A percentile compares a stretch with the other conserved stretches of the same genome.
These are phyloP conservation scores for Aspergillus novofumigatus DNA, from an alignment of 2,329 filamentous ascomycete species.

Conservation along the genomic window DNA sequence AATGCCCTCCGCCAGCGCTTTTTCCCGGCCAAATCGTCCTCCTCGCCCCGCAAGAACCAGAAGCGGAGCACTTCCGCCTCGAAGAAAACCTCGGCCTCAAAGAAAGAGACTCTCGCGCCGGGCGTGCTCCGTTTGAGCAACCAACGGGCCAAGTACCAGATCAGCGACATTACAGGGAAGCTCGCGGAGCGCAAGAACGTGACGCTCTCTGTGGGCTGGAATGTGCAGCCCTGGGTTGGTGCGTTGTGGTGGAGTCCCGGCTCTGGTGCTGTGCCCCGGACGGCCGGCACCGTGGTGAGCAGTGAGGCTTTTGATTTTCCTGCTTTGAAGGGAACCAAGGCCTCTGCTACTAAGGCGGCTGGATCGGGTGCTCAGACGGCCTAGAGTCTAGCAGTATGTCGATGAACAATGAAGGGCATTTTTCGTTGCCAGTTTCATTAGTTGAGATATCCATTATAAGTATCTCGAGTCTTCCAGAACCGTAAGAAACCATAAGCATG, in stretches of 20 bases:
- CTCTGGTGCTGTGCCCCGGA: conserved; percentile 47
- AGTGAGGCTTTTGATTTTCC: conserved; percentile 55
- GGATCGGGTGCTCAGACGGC: conserved; percentile 4
- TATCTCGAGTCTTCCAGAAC: background rate
- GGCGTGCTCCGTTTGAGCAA: conserved; percentile 75
- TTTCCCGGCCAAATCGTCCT: conserved; percentile 22
- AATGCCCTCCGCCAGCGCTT: conserved; percentile 34
- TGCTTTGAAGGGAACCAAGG: conserved; percentile 46
- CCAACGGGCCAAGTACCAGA: conserved; percentile 93
- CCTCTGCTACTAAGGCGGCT: conserved; percentile 8
- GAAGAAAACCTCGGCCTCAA: background rate
- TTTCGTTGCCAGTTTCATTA: background rate
- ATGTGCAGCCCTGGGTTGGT: conserved; percentile 96
- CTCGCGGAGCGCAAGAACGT: conserved; percentile 71
- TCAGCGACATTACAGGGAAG: conserved; percentile 80
- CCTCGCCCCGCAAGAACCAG: background rate
- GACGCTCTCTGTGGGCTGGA: conserved; percentile 80
- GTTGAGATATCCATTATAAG: background rate
- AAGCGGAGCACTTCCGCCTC: background rate
- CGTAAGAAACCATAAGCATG: background rate
- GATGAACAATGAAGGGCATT: background rate
- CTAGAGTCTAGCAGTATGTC: background rate
- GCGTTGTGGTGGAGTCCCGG: conserved; percentile 73
- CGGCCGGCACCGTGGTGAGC: conserved; percentile 47
- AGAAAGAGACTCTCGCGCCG: conserved; percentile 19